Base-by-base conservation (phyloP, 163 green algal species). In the Coccomyxa subellipsoidea region DNA sequence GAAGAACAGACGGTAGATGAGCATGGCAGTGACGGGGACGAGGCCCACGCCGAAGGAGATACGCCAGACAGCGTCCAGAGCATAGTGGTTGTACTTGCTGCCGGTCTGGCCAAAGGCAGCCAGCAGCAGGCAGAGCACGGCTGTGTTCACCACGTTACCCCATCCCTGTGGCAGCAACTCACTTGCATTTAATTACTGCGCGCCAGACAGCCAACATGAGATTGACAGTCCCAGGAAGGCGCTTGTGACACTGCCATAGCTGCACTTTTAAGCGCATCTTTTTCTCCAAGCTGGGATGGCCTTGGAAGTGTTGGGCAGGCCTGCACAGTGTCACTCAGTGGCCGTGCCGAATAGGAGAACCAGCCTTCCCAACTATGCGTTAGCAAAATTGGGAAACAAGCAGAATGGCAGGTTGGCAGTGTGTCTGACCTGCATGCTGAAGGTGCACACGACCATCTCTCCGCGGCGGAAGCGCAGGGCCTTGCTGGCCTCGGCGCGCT, bases 131-230 rank as follows among this genome's bases (percentile, higher is more conserved):
- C 92, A 69, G 78, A 95, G 89, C 27, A 94, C 86, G 31, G 87
- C 83, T 29, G 82, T 86, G 85, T 95, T 95, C 75, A 82, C 79
- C 70, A 94, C 85, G 86, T 93, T 93, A 81, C 89, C 90, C 78
- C 90, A 77, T 37, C 86, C 86, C 82, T 92, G 77, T 40, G 32
- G 3, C 15, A 12, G 23, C 15, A 59, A 2, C 5, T 59, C 69
- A 36, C 2, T 76, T 35, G 15, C 69, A 35, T 8, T 54, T 54
- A 23, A 54, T 59, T 59, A n/a, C n/a, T n/a, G n/a, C n/a, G n/a
- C n/a, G n/a, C n/a, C n/a, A n/a, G n/a, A n/a, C n/a, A n/a, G n/a
- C n/a, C n/a, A n/a, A n/a, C n/a, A n/a, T n/a, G n/a, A n/a, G n/a
- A n/a, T n/a, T n/a, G n/a, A n/a, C n/a, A n/a, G n/a, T n/a, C 0